Base-by-base conservation (phyloP, 75 land plant genomes). In the Pinus albicaulis region DNA sequence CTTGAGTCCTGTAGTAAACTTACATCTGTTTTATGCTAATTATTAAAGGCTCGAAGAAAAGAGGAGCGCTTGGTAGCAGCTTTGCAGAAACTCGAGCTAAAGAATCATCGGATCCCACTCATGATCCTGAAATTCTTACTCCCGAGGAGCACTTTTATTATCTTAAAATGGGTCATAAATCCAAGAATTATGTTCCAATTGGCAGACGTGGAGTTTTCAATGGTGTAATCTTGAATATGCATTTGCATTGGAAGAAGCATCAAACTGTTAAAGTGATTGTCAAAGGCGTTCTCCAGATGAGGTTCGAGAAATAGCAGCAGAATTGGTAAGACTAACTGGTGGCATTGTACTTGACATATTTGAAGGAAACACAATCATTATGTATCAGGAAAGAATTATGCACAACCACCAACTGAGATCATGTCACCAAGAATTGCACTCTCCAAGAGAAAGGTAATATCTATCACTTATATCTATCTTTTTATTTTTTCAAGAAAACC, bases 171-270 rank as follows among this genome's bases (percentile, higher is more conserved):
- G 94, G 94, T 22, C 85, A 82, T 28, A 93, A 91, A 72, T 77
- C 79, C 74, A 91, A 88, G 76, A 91, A 93, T 76, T 93, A 93
- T 81, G 92, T 93, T 5, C 95, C 92, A 16, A 72, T 93, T 79
- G 96, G 96, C 58, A 79, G 89, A 31, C 88, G 96, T 36, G 94
- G 92, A 52, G 83, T 93, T 70, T 93, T 78, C 73, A 89, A 89
- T 74, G 96, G 96, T 23, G 93, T 91, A 57, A 85, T 93, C 22
- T 78, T 91, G 70, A 93, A 93, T 77, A 91, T 93, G 96, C 96
- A 93, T 76, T 73, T 93, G 81, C 96, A 93, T 59, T 93, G 96
- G 96, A 93, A 93, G 82, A 93, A 91, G 61, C 96, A 93, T 85
- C 89, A 93, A 73, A 90, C 94, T 20, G 73, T 91, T 59, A 77